Base-by-base conservation (phyloP, 176 grass and related monocot genomes). In the Cenchrus purpureus region DNA sequence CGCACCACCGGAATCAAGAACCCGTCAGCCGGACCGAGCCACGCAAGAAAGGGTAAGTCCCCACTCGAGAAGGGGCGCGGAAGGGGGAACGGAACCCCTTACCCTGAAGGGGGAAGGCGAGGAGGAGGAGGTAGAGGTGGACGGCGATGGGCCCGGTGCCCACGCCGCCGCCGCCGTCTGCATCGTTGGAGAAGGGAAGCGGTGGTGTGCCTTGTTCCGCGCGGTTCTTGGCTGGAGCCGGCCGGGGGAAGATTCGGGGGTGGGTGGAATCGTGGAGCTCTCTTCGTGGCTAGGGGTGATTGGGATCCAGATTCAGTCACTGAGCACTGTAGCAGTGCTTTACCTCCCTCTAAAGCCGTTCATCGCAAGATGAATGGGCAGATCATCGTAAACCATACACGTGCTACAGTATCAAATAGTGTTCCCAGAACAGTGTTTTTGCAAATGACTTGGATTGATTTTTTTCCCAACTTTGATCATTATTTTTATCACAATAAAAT, bases 101-200 rank as follows among this genome's bases (percentile, higher is more conserved):
- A 78, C 79, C 72, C 46, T 84, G 40, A 90, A 79, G 25, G 66
- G 7, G 22, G 71, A 31, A 0, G 84, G 59, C 13, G 83, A 71
- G 13, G 84, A 83, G 42, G 88, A 76, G 0, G 88, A 76, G 0
- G 56, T 20, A 28, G 91, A 90, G 50, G 94, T 88, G 65, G 90
- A 82, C 20, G 90, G 83, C 11, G 87, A 84, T 11, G 80, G 67
- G 63, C 9, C 53, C 40, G 69, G 37, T 71, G 70, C 48, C 89
- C 82, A 85, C 40, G 79, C 84, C 84, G 67, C 82, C 57, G 91
- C 85, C 29, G 87, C 80, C 34, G 90, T 73, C 53, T 93, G 94
- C 94, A 96, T 97, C 65, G 58, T 43, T 22, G 53, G 67, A 8
- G 80, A 20, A 0, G 79, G 19, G 67, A 82, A 20, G 66, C 43